Evolutionary conservation across 129 eudicot genomes (phyloP), one percentile per base, ranked within the genome.

Genomic region (Lactuca sativa): DNA sequence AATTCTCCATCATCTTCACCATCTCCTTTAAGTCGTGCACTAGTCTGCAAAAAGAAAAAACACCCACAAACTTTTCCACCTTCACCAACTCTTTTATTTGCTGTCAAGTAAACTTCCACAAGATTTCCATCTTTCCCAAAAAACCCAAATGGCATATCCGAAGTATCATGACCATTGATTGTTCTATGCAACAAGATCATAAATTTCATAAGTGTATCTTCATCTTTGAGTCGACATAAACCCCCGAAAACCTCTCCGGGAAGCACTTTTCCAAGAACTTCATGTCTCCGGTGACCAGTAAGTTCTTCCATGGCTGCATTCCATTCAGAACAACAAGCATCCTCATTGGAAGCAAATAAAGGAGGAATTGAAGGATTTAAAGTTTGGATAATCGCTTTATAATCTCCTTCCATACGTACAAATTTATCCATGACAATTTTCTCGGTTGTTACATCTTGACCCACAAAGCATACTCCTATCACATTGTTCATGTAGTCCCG

Each of bases 281-380:
- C 95, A 43, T 82, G 53, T 59, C 67, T 80, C 79, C 17, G 78
- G 78, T 59, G 61, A 74, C 95, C 95, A 3, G 90, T 74, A 17
- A 88, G 73, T 56, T 78, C 81, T 69, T 82, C 90, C 88, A 85
- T 85, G 71, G 87, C 86, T 9, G 78, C 86, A 69, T 85, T 88
- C 95, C 95, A 88, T 70, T 88, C 95, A 31, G 88, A 80, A 66
- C 90, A 88, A 73, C 84, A 80, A 4, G 83, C 85, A 32, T 78
- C 77, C 64, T 88, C 90, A 48, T 85, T 73, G 15, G 90, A 80
- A 72, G 84, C 86, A 76, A 88, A 88, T 43, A 88, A 73, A 57
- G 95, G 90, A 31, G 95, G 95, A 55, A 83, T 81, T 44, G 84
- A 60, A 0, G 90, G 92, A 70, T 82, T 79, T 6, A 76, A 59